Conservation (phyloP, 2,329 filamentous ascomycete genomes). For the Onygenales sp. region DNA sequence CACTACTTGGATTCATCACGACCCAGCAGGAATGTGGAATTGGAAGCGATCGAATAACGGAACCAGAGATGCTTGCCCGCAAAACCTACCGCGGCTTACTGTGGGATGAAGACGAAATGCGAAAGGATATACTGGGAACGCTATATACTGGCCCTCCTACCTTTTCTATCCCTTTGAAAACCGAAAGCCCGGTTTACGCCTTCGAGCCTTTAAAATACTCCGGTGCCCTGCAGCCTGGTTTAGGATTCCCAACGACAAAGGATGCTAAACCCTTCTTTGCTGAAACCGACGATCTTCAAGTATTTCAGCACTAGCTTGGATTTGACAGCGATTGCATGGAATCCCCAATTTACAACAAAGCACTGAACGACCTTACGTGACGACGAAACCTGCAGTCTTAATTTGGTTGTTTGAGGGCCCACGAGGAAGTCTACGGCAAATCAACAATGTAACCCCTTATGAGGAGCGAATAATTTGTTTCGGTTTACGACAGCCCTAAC, state of each 20-base stretch:
- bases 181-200: neutral
- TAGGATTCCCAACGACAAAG: neutral
- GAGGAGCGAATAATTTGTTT: no score
- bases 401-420: no score
- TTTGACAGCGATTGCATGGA: no score
- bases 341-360: no score
- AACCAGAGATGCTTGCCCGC: slow-evolving; percentile 16
- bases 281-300: no score
- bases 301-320: no score
- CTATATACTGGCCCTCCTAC: slow-evolving; percentile 11
- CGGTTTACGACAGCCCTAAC: no score
- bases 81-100: slow-evolving; percentile 12
- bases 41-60: slow-evolving; percentile 14
- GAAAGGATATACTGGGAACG: slow-evolving; percentile 16
- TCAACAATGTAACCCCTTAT: no score
- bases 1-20: slow-evolving; percentile 18
- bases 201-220: neutral
- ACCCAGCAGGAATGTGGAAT: slow-evolving; percentile 23
- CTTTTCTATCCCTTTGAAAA: neutral
- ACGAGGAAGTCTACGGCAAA: no score
- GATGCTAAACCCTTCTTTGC: neutral
- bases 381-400: no score
- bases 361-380: no score
- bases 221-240: neutral
- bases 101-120: slow-evolving; percentile 21